Base-by-base conservation (phyloP, 1,284 basidiomycete genomes). In the Apiotrichum mycotoxinovorans region DNA sequence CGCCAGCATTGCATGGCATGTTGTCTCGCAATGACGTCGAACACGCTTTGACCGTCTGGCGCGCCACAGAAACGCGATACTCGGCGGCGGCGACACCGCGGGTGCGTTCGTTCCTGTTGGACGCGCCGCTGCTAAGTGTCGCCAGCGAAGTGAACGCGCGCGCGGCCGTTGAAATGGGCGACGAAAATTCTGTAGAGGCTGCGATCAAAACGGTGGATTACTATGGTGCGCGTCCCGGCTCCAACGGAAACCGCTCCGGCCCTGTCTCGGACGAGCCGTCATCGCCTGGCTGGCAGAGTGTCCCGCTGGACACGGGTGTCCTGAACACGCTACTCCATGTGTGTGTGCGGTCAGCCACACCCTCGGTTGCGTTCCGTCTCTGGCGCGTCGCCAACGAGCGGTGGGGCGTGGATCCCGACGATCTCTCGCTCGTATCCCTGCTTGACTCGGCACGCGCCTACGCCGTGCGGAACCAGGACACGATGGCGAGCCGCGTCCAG, bases 361-460 rank as follows among this genome's bases (percentile, higher is more conserved):
- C 69, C 3, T 62, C 62, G 2, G 47, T 70, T 1, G 70, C 74
- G 2, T 67, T 73, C 27, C 60, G 72, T 1, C 52, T 76, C 1
- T 73, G 66, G 63, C 42, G 38, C 15, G 68, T 68, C 1, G 66
- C 68, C 2, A 33, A 50, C n/a, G 64, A 66, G 11, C 72, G 74
- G 0, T 76, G 69, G 66, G 69, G 69, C 4, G 61, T 74, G 1
- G 44, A 54, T 18, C 62, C 61, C 9, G 69, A 76, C 56, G 58
- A 61, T 27, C 56, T 63, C 8, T 66, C 66, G 7, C 61, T 76
- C 5, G 62, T 62, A 3, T 35, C 67, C 2, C 35, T 76, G 9
- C 51, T 76, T 22, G 66, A 74, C 25, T 52, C 53, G 1, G 68
- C 69, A 5, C 51, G 68, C 22, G 45, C 43, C 10, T 51, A 56